phyloP scores from a whole-genome alignment of 1,284 basidiomycete genomes.

The Inonotus hispidus region DNA sequence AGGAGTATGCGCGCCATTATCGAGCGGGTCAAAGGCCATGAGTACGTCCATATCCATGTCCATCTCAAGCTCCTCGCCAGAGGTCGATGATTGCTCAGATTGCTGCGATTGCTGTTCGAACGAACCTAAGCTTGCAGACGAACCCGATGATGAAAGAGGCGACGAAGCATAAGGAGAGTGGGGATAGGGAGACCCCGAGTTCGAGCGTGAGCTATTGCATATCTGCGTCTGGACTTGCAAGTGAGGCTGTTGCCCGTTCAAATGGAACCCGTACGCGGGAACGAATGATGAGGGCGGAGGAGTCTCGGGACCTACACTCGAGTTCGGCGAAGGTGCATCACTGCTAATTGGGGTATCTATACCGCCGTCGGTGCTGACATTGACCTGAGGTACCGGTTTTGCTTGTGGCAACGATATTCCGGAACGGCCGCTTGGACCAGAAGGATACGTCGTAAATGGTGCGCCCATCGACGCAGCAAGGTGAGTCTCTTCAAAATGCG shows the following conservation, averaged over 20 bases:
- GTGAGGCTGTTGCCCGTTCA: slow-evolving; percentile 1
- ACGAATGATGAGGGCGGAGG: slow-evolving; percentile 3
- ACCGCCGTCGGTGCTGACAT: background rate
- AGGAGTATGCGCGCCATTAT: slow-evolving; percentile 9
- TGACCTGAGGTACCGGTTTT: background rate
- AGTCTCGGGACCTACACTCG: slow-evolving; percentile 8
- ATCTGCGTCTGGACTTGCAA: slow-evolving; percentile 6
- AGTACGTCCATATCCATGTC: slow-evolving; percentile 18
- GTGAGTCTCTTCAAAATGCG: slow-evolving; percentile 61
- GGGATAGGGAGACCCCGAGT: background rate
- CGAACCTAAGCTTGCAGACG: background rate
- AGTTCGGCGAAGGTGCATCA: slow-evolving; percentile 10
- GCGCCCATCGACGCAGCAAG: slow-evolving; percentile 27
- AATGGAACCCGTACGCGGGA: slow-evolving; percentile 5
- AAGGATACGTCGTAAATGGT: background rate
- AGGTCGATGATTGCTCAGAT: background rate
- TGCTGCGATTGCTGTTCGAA: background rate
- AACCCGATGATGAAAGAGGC: slow-evolving; percentile 5
- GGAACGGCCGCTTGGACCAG: background rate
- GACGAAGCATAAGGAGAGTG: slow-evolving; percentile 9
- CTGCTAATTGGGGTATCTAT: background rate
- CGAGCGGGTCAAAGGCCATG: slow-evolving; percentile 21
- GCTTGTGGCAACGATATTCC: background rate
- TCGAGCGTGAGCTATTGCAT: background rate
- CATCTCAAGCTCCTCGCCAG: background rate